A percentile compares a stretch with the other conserved stretches of the same genome.
Conservation (phyloP, 352 stramenopile genomes). For the Blastocystis sp. region DNA sequence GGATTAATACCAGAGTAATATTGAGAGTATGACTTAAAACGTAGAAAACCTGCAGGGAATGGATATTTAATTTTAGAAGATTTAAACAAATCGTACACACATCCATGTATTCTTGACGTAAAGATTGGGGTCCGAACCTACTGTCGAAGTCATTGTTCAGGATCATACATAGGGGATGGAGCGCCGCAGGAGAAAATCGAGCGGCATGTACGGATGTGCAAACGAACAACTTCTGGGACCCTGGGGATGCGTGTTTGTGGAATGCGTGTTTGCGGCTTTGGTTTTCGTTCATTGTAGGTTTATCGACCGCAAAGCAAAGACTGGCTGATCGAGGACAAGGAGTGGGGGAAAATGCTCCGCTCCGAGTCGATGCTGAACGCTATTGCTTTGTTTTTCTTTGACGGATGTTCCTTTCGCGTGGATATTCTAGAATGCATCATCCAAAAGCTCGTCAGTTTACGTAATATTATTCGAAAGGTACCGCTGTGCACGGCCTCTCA, state of each 20-base stretch:
- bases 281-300: not conserved
- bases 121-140: conserved; percentile 21
- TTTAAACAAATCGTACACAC: conserved; percentile 10
- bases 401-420: not conserved
- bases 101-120: conserved; percentile 23
- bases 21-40: not conserved
- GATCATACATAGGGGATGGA: not conserved
- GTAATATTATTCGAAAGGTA: not conserved
- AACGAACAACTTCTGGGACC: conserved; percentile 17
- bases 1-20: not conserved
- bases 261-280: not conserved
- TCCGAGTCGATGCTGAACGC: not conserved
- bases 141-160: not conserved
- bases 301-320: not conserved
- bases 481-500: not conserved
- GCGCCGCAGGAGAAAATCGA: conserved; percentile 9
- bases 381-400: conserved; percentile 35
- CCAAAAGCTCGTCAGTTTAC: not conserved
- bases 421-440: conserved; percentile 28
- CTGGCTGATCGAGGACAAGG: not conserved
- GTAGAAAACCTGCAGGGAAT: not conserved
- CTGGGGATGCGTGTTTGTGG: conserved; percentile 41
- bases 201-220: conserved; percentile 4
- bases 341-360: not conserved
- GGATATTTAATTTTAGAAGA: conserved; percentile 16